phyloP scores from a whole-genome alignment of 768 basidiomycete species.

The Polyporus arcularius region DNA sequence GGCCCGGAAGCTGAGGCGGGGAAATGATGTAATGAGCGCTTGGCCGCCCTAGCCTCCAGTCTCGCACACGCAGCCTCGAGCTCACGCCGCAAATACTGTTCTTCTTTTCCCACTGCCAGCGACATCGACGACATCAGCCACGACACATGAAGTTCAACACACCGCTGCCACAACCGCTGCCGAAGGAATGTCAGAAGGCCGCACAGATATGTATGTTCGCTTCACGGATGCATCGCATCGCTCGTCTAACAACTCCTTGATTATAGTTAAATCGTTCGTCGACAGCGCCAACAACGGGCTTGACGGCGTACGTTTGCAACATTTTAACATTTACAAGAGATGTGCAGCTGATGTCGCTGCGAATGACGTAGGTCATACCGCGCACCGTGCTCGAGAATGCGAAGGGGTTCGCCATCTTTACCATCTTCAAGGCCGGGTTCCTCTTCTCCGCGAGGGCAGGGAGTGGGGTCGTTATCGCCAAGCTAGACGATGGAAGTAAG shows the following conservation, averaged over 20 bases:
- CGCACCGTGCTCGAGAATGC: conserved; percentile 56
- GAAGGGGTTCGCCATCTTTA: conserved; percentile 87
- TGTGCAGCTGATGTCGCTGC: background rate
- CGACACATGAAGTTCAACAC: conserved; percentile 49
- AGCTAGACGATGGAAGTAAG: conserved; percentile 78
- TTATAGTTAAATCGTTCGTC: conserved; percentile 80
- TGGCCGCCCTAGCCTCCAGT: background rate
- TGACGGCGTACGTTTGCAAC: conserved; percentile 58
- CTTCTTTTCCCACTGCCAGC: conserved; percentile 3
- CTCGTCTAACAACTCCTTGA: conserved; percentile 3
- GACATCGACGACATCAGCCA: background rate
- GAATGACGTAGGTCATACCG: conserved; percentile 49
- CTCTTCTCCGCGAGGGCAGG: conserved; percentile 79
- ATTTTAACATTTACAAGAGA: background rate
- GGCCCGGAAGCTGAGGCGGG: background rate
- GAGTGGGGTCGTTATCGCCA: conserved; percentile 87
- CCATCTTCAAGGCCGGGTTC: conserved; percentile 73
- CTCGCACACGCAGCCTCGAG: no score
- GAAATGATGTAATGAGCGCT: conserved; percentile 16
- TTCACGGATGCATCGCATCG: background rate
- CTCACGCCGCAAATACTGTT: background rate
- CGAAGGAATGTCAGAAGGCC: conserved; percentile 86
- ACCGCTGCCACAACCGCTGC: conserved; percentile 58
- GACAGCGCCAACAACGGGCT: conserved; percentile 79
- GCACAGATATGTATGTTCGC: conserved; percentile 75